Evolutionary conservation across 2,329 filamentous ascomycete species (phyloP), one percentile per base, ranked within the genome.

Genomic region (Ophiostoma ulmi): DNA sequence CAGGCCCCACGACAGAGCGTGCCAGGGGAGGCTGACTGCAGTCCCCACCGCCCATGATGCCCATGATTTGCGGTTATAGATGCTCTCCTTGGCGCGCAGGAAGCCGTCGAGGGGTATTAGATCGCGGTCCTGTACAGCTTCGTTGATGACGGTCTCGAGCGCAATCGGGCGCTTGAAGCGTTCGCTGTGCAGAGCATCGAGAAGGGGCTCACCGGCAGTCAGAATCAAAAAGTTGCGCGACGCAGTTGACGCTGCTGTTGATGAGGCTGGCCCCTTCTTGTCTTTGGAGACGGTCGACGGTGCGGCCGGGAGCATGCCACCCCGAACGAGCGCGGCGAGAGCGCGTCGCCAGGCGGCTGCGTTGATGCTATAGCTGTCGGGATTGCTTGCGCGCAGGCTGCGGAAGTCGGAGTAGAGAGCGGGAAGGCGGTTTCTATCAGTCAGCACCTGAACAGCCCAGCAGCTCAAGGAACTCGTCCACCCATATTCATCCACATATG

Each of bases 161-260:
- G 91, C 92, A 11, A 94, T 84, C 1, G 95, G 95, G 65, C 89
- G 86, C 1, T 95, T 95, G 79, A 88, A 94, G 75, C 94, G 89
- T 64, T 88, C 88, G 67, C 85, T 91, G 74, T 94, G 90, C 69
- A 99, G 82, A 48, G 88, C 87, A 35, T 87, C 85, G 31, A 91
- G 81, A 1, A 99, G 84, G 39, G 87, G 83, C 48, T 91, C 87
- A 75, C 87, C 84, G 52, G 87, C 79, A 8, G 81, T 80, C 38
- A 90, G 78, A 39, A 86, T 79, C 14, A 90, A 79, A 22, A 84
- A 80, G 71, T 84, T 84, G 1, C 82, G 79, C 5, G 77, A 78
- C 0, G 81, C 76, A 36, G 75, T 71, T 14, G 63, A 65, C 22
- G 63, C 8, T 20, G 36, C n/a, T 5, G 22, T 14, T 11, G 55